Evolutionary conservation across 2,329 filamentous ascomycete species (phyloP), one percentile per base, ranked within the genome.

Genomic region (Elsinoe batatas): DNA sequence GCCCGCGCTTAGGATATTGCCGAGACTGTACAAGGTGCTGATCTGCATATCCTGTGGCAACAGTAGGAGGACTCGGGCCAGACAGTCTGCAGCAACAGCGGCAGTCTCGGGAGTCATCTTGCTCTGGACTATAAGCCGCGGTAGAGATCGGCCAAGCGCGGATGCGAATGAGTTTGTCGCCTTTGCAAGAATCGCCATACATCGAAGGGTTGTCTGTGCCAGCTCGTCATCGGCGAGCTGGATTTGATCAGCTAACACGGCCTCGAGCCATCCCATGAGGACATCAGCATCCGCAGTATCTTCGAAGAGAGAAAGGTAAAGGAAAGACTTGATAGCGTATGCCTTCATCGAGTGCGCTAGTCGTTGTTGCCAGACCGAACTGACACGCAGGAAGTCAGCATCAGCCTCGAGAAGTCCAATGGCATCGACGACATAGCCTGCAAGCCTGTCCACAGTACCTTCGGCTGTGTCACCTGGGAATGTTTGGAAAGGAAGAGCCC

Each of bases 41-140:
- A 98, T 97, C 35, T 95, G 81, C 35, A 90, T 85, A 73, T 98
- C 93, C 63, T 95, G 87, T 1, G 93, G 95, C 11, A 97, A 78
- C 64, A 85, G 78, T 62, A 84, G 85, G 56, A 98, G 75, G 15
- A 94, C 83, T 61, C 84, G 85, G 1, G 91, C 90, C 33, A 98
- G 75, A 63, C 87, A 93, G 61, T 83, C 82, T n/a, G 91, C 89
- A 26, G 91, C 91, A 33, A 91, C 79, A 1, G 77, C 78, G 42
- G 93, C 84, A 11, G 83, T 88, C 26, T 80, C 75, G 13, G 81
- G 79, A 56, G 81, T 81, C 35, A 88, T 82, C 17, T 83, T 81
- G 55, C 87, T 85, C 67, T 95, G 90, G 0, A 96, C 88, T 58
- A 98, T 88, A 62, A 95, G 90, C 40, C 88, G 81, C 42, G 94